phyloP scores from a whole-genome alignment of 1,139 yeast genomes.

The Debaryomyces subglobosus region DNA sequence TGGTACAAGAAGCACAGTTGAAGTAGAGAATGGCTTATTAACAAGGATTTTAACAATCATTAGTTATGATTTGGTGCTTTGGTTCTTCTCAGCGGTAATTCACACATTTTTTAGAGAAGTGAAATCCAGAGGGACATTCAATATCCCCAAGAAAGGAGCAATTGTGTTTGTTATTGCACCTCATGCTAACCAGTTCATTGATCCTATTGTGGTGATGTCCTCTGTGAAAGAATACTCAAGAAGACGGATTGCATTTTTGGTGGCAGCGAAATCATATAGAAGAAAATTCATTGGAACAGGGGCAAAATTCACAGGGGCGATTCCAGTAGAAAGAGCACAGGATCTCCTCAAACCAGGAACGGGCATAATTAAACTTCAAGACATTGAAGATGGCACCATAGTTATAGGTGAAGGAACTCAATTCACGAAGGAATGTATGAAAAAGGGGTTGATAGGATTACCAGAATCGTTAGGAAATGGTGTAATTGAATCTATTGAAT shows the following conservation, averaged over 20 bases:
- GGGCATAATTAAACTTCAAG: constrained; percentile 50
- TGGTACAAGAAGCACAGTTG: not conserved
- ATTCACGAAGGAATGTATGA: constrained; percentile 48
- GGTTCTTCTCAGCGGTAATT: constrained; percentile 39
- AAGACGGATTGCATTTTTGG: constrained; percentile 54
- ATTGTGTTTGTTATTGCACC: constrained; percentile 51
- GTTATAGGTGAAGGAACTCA: constrained; percentile 51
- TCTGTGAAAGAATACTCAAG: constrained; percentile 37
- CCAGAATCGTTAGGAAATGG: constrained; percentile 62
- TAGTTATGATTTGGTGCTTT: constrained; percentile 37
- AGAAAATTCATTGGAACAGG: constrained; percentile 55
- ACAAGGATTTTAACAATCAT: constrained; percentile 12
- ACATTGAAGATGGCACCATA: constrained; percentile 30
- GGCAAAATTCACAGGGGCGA: constrained; percentile 61
- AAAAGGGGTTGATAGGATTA: constrained; percentile 63
- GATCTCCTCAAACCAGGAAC: constrained; percentile 53
- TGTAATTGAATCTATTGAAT: constrained; percentile 53
- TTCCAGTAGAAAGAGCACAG: constrained; percentile 77
- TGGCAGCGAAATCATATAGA: constrained; percentile 66
- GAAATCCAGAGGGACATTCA: constrained; percentile 41
- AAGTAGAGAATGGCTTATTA: constrained; percentile 2
- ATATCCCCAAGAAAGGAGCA: constrained; percentile 44
- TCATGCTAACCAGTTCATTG: constrained; percentile 50
- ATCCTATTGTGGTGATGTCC: constrained; percentile 45
- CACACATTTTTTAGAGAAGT: constrained; percentile 50